Conservation (phyloP, 305 asterid species). For the Plantago lanceolata region DNA sequence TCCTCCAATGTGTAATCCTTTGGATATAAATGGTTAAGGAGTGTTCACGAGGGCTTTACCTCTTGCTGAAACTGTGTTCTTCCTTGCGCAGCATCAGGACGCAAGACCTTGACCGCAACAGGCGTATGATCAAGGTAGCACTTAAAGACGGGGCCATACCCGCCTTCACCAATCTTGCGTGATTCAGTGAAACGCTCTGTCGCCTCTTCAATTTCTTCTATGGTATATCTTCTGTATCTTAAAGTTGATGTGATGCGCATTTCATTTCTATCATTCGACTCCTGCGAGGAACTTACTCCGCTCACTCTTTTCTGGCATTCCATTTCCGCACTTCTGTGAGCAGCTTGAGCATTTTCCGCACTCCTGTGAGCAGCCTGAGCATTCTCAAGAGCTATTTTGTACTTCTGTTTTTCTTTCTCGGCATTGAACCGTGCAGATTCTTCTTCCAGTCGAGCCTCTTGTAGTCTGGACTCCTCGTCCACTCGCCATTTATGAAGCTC, state of each 20-base stretch:
- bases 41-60: slow-evolving; percentile 34
- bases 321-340: slow-evolving; percentile 42
- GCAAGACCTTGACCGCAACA: slow-evolving; percentile 74
- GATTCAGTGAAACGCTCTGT: slow-evolving; percentile 47
- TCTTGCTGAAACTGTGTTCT: slow-evolving; percentile 76
- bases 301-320: slow-evolving; percentile 39
- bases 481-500: slow-evolving; percentile 66
- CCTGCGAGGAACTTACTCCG: slow-evolving; percentile 38
- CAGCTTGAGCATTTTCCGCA: slow-evolving; percentile 42
- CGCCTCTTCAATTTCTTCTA: slow-evolving; percentile 77
- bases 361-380: slow-evolving; percentile 44
- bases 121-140: slow-evolving; percentile 73
- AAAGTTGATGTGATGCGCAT: slow-evolving; percentile 20
- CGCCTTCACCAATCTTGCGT: slow-evolving; percentile 85
- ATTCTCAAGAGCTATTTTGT: slow-evolving; percentile 31
- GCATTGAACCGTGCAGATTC: slow-evolving; percentile 39
- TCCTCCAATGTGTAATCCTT: background rate
- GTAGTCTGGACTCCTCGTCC: slow-evolving; percentile 67
- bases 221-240: slow-evolving; percentile 55
- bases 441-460: slow-evolving; percentile 47
- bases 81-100: slow-evolving; percentile 90
- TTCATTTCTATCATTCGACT: slow-evolving; percentile 28
- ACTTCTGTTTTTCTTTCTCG: slow-evolving; percentile 37
- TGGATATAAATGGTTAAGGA: background rate
- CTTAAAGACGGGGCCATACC: slow-evolving; percentile 86